Evolutionary conservation across 2,329 filamentous ascomycete genomes (phyloP).

Genomic region (Coniochaeta hoffmannii): DNA sequence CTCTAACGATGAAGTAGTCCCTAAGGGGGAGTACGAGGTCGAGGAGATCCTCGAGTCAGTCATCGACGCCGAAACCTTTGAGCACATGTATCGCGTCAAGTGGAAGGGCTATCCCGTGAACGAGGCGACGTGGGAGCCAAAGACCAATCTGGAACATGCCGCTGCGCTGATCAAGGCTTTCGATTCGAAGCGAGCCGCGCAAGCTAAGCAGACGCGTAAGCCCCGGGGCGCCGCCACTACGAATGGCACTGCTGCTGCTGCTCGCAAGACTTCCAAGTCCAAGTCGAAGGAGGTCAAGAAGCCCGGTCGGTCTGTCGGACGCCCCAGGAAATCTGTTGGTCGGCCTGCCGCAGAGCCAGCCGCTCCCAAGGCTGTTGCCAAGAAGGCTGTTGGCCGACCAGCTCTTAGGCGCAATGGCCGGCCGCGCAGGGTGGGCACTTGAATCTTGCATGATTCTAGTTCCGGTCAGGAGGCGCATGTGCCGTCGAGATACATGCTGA

Average conservation of each 20-base stretch:
- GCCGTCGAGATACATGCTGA: neutral
- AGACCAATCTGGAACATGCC: slow-evolving; percentile 33
- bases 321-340: slow-evolving; percentile 2
- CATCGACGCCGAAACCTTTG: slow-evolving; percentile 27
- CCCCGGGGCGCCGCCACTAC: neutral
- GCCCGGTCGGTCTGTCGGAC: neutral
- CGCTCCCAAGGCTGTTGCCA: neutral
- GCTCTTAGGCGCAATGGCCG: neutral
- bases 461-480: neutral
- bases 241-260: slow-evolving; percentile 6
- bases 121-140: slow-evolving; percentile 48
- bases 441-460: neutral
- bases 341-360: neutral
- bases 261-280: slow-evolving; percentile 4
- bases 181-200: slow-evolving; percentile 20
- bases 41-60: slow-evolving; percentile 36
- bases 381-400: neutral
- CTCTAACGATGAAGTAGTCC: slow-evolving; percentile 7
- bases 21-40: slow-evolving; percentile 33
- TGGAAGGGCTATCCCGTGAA: slow-evolving; percentile 40
- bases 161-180: slow-evolving; percentile 26
- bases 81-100: slow-evolving; percentile 41
- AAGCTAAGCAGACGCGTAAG: slow-evolving; percentile 6
- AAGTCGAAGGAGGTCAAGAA: neutral
- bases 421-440: neutral